Base-by-base conservation (phyloP, 805 yeast species). In the Barnettozyma salicaria region DNA sequence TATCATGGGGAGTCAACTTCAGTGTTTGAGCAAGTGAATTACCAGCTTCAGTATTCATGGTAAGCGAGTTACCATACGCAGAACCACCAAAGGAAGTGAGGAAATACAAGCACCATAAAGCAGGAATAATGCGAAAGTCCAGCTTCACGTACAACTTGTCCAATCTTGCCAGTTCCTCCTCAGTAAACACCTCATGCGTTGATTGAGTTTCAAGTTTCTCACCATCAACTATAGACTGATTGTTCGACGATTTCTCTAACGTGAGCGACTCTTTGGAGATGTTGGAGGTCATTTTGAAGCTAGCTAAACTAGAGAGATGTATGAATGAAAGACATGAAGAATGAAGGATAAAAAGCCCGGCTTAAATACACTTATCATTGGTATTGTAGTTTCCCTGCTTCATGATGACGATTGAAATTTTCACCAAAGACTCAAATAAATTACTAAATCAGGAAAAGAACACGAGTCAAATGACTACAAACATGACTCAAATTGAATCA, bases 31-130 rank as follows among this genome's bases (percentile, higher is more conserved):
- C 50, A 40, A 84, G 58, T 1, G 92, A 80, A 49, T 85, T 88
- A 7, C 77, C 76, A 22, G 55, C 59, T 19, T 63, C 70, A 22
- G 55, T 50, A 60, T 85, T 85, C 95, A 85, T 85, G 7, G 95
- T 85, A 41, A 85, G 65, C 0, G 95, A 72, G 43, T 77, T 73
- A 44, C 94, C 95, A 50, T 81, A 86, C 13, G 84, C 83, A 21
- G 76, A 75, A 4, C 78, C 67, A 1, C 92, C 94, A 55, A 81
- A 84, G 1, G 94, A 83, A 1, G 88, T 76, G 36, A 86, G 61
- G 52, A 85, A 85, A 56, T 85, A 85, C 32, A 85, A 60, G 30
- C 75, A 64, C 95, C 95, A 85, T 39, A 85, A 63, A 0, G 90
- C 88, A 4, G 95, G 94, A 40, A 85, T 80, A 50, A 84, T 82